Percentiles rank a stretch among this genome's conserved stretches.
Conservation (phyloP, 2,329 filamentous ascomycete species). For the Fusarium sp. region DNA sequence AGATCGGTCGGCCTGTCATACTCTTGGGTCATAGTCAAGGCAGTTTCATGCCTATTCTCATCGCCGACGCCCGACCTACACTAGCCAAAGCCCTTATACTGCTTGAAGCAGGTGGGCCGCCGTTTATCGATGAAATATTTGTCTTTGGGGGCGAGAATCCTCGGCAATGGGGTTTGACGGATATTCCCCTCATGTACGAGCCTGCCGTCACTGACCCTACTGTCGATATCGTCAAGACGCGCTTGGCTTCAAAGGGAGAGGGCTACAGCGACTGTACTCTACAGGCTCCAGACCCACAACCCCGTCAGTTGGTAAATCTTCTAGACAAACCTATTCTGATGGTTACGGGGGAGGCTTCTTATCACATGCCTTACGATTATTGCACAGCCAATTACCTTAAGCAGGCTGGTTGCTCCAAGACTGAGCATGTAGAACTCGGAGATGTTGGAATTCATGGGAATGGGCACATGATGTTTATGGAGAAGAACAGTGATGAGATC, state of each 20-base stretch:
- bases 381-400: conserved; percentile 36
- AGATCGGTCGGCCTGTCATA: conserved; percentile 55
- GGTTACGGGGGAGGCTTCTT: conserved; percentile 32
- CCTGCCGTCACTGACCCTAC: conserved; percentile 49
- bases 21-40: conserved; percentile 61
- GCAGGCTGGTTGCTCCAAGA: conserved; percentile 38
- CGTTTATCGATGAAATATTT: conserved; percentile 57
- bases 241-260: neutral
- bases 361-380: conserved; percentile 38
- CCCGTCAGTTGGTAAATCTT: conserved; percentile 48
- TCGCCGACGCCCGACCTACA: conserved; percentile 49
- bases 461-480: conserved; percentile 44
- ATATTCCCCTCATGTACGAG: conserved; percentile 61
- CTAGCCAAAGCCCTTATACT: conserved; percentile 57
- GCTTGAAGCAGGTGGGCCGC: conserved; percentile 61
- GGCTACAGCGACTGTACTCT: conserved; percentile 31
- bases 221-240: conserved; percentile 23
- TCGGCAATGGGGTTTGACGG: conserved; percentile 59
- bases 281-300: conserved; percentile 21
- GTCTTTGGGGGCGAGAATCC: conserved; percentile 50
- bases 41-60: conserved; percentile 51
- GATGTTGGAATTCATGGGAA: conserved; percentile 36
- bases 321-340: conserved; percentile 44
- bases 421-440: conserved; percentile 35
- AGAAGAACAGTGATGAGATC: conserved; percentile 40